phyloP scores from a whole-genome alignment of 179 eudicot genomes.

The Spinacia oleracea region DNA sequence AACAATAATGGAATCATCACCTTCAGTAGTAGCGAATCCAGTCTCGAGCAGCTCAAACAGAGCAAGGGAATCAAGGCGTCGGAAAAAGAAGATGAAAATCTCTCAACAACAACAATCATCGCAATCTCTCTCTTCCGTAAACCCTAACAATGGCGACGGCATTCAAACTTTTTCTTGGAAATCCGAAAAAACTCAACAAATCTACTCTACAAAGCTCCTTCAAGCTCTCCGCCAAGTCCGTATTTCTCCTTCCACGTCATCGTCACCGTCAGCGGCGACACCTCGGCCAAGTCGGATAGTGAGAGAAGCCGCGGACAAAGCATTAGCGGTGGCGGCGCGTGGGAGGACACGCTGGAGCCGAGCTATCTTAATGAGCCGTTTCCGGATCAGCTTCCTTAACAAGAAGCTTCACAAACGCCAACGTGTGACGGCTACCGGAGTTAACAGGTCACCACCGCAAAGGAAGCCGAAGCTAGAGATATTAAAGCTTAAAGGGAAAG shows the following conservation, averaged over 20 bases:
- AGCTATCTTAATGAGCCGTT: slow-evolving; percentile 62
- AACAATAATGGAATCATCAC: slow-evolving; percentile 28
- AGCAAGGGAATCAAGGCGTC: slow-evolving; percentile 36
- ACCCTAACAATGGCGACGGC: slow-evolving; percentile 19
- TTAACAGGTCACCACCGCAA: slow-evolving; percentile 35
- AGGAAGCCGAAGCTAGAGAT: slow-evolving; percentile 45
- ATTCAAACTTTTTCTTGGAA: slow-evolving; percentile 50
- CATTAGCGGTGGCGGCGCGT: slow-evolving; percentile 66
- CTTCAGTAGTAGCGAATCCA: slow-evolving; percentile 27
- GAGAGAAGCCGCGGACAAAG: slow-evolving; percentile 71
- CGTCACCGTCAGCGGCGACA: slow-evolving; percentile 29
- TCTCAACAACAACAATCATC: slow-evolving; percentile 21
- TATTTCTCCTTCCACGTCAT: slow-evolving; percentile 32
- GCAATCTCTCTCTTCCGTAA: slow-evolving; percentile 19
- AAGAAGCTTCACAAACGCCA: slow-evolving; percentile 36
- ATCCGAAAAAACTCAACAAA: slow-evolving; percentile 63
- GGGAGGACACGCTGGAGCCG: slow-evolving; percentile 91
- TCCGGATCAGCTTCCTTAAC: slow-evolving; percentile 66
- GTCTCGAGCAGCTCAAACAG: slow-evolving; percentile 30
- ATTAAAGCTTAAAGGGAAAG: slow-evolving; percentile 47
- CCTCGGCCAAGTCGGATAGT: slow-evolving; percentile 54
- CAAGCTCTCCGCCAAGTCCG: slow-evolving; percentile 64
- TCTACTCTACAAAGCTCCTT: slow-evolving; percentile 70
- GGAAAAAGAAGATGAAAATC: slow-evolving; percentile 51
- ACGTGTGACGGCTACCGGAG: slow-evolving; percentile 25